Evolutionary conservation across 345 rosid genomes (phyloP).

Genomic region (Ceriops tagal): DNA sequence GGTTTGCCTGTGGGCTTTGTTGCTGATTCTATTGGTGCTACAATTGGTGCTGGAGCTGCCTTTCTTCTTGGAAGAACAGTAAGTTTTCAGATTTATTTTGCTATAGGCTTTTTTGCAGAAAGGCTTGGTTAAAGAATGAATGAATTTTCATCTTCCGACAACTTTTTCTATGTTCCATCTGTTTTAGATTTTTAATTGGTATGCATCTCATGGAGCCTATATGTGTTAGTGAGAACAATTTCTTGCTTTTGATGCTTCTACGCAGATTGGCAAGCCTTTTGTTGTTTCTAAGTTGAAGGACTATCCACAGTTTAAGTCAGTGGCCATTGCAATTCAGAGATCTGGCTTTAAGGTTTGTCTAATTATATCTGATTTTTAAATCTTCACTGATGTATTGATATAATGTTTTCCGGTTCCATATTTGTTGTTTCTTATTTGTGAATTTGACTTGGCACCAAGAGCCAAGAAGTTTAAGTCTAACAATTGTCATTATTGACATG

Average conservation of each 20-base stretch:
- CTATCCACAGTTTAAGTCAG: constrained; percentile 88
- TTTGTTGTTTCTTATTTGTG: neutral
- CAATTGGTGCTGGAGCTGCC: constrained; percentile 91
- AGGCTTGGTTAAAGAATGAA: too few species aligned
- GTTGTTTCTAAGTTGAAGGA: constrained; percentile 87
- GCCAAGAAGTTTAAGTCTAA: neutral
- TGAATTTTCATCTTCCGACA: too few species aligned
- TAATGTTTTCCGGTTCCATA: neutral
- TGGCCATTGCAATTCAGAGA: constrained; percentile 72
- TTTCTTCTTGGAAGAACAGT: constrained; percentile 93
- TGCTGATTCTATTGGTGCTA: constrained; percentile 93
- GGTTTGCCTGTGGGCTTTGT: constrained; percentile 90
- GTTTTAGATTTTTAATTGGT: too few species aligned
- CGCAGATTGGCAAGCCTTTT: constrained; percentile 76
- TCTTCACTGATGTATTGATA: neutral
- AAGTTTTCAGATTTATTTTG: constrained; percentile 10
- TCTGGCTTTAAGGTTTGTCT: constrained; percentile 91
- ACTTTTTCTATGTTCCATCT: too few species aligned
- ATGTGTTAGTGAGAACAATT: neutral
- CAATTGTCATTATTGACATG: neutral
- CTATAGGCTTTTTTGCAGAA: neutral
- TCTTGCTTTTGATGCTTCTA: neutral
- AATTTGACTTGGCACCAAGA: neutral
- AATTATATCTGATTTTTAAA: constrained; percentile 3
- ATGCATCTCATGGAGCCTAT: too few species aligned